Evolutionary conservation across 805 yeast species (phyloP), one percentile per base, ranked within the genome.

Genomic region (Trichomonascus vanleenenianus): DNA sequence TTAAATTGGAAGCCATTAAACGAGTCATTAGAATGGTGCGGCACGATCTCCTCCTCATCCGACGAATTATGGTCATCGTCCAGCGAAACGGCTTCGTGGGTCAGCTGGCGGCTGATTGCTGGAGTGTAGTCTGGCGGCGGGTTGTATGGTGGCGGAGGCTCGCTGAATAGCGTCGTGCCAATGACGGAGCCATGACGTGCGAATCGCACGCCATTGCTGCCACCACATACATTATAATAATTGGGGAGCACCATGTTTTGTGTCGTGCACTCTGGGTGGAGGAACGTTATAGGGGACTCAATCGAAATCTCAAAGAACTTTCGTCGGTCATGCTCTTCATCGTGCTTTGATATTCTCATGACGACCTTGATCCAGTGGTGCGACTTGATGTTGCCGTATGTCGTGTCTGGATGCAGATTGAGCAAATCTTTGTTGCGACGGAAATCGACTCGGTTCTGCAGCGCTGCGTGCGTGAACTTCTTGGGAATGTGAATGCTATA

Each of bases 361-460:
- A 95, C 83, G 12, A 93, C 75, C 65, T 93, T 93, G 56, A 93
- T 80, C 97, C 98, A 93, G 65, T 93, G 99, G 57, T 85, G 91
- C 5, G 93, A 75, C 65, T 87, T 89, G 50, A 93, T 87, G 55
- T 79, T 80, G 19, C 75, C 77, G 54, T 74, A 82, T 2, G 85
- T 78, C 0, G 96, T 85, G 63, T 93, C 95, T 1, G 97, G 96
- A 56, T 87, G 96, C 41, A 70, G 50, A 3, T 34, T 38, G 4
- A 22, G 27, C 25, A 83, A 64, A 47, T 68, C 71, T 44, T 71
- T 73, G 40, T 74, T 74, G 19, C 74, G 75, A 4, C 27, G 27
- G 8, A 22, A 22, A 8, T 22, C 27, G 27, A 22, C 27, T 22
- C 27, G 27, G 27, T 22, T 22, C 27, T 22, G 27, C 27, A 22